phyloP scores from a whole-genome alignment of 1,284 basidiomycete species.

The Ustilago xerochloae region DNA sequence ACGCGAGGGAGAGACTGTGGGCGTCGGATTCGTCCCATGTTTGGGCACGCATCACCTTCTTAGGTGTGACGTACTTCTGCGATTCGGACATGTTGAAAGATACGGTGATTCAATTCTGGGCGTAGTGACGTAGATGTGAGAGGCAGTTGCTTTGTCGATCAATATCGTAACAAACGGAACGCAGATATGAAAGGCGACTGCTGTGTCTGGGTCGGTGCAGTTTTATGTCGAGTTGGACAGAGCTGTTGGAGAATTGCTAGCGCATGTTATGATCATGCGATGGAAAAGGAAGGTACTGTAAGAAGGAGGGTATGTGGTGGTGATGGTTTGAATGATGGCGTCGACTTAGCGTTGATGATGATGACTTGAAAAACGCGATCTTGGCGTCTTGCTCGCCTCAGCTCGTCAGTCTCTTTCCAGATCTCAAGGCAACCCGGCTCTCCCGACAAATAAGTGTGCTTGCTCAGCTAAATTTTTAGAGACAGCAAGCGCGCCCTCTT shows the following conservation, averaged over 20 bases:
- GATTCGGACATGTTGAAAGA: slow-evolving; percentile 21
- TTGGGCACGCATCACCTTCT: slow-evolving; percentile 27
- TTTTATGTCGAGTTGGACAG: not conserved
- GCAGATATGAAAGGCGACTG: not conserved
- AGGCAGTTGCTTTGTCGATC: too few species aligned
- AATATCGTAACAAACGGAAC: too few species aligned
- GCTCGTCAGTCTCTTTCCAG: not conserved
- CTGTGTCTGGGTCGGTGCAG: not conserved
- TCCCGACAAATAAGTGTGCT: slow-evolving; percentile 14
- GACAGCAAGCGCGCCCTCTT: not conserved
- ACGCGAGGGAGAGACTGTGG: slow-evolving; percentile 23
- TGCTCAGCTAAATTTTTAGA: slow-evolving; percentile 28
- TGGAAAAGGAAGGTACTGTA: not conserved
- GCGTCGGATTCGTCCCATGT: slow-evolving; percentile 34
- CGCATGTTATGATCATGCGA: slow-evolving; percentile 11
- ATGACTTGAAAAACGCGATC: not conserved
- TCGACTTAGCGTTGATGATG: not conserved
- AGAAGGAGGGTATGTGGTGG: not conserved
- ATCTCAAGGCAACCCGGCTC: slow-evolving; percentile 1
- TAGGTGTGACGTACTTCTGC: slow-evolving; percentile 42
- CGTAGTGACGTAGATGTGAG: too few species aligned
- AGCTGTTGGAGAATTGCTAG: slow-evolving; percentile 8
- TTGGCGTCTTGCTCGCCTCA: not conserved
- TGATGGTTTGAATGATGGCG: not conserved
- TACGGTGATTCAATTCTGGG: not conserved